Base-by-base conservation (phyloP, 441 rosid species). In the Croton setiger region DNA sequence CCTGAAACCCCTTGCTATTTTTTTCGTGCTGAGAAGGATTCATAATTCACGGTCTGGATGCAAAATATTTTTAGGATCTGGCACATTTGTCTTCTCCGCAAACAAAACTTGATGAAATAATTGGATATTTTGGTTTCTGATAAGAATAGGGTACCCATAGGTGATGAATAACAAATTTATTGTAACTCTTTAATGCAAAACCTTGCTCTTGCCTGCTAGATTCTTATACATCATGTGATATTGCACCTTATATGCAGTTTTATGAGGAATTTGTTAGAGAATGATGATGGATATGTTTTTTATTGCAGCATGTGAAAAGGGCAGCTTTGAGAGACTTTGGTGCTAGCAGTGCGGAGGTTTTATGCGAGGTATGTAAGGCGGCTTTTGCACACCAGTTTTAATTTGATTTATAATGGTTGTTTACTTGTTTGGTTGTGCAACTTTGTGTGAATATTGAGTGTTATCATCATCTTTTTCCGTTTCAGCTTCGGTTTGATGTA, bases 281-380 rank as follows among this genome's bases (percentile, higher is more conserved):
- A 61, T 64, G 45, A 47, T 56, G 53, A 66, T 39, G 27, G 52
- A 43, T 66, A 2, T 7, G 43, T 43, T 36, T 37, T 36, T 35
- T 59, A 48, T 60, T 45, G 56, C 85, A 94, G 99, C 93, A 94
- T 65, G 80, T 94, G 41, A 94, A 83, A 80, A 86, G 72, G 70
- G 87, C 87, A 33, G 93, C 96, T 4, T 62, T 87, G 79, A 84
- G 86, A 72, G 89, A 86, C 80, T 88, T 86, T 57, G 84, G 87
- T 64, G 99, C 98, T 11, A 80, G 77, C 75, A 86, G 83, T 68
- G 99, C 98, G n/a, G 93, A 92, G 81, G 94, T 94, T 70, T 62
- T 94, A 66, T 94, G 88, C 51, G 98, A 90, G 97, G 99, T 94
- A 20, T 15, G 75, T 70, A 65, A 63, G 68, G 54, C 44, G 56